These are phyloP conservation scores for Dissoconium aciculare DNA, from an alignment of 2,329 filamentous ascomycete genomes.

Conservation along the genomic window DNA sequence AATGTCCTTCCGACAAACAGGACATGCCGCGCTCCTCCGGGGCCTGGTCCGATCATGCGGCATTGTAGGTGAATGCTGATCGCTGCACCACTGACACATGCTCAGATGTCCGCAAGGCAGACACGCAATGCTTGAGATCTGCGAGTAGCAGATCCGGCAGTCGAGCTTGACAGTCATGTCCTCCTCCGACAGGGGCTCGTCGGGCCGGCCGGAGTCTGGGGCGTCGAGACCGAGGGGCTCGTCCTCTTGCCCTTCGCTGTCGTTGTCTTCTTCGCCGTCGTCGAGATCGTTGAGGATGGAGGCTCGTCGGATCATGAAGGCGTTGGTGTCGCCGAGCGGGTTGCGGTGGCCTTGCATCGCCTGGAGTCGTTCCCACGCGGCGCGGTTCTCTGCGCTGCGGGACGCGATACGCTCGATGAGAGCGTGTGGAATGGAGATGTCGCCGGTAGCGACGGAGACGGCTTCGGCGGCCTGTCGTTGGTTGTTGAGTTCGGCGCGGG, in stretches of 20 bases:
- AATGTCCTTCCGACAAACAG: conserved; percentile 33
- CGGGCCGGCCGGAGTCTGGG: conserved; percentile 31
- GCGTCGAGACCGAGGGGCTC: conserved; percentile 29
- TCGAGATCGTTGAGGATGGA: conserved; percentile 6
- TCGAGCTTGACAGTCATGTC: conserved; percentile 37
- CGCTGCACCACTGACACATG: conserved; percentile 42
- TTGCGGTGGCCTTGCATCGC: conserved; percentile 4
- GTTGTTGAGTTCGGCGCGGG: conserved; percentile 17
- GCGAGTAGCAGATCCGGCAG: conserved; percentile 39
- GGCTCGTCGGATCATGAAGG: conserved; percentile 3
- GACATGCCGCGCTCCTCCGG: conserved; percentile 26
- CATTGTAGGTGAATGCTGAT: conserved; percentile 33
- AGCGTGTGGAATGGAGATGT: conserved; percentile 15
- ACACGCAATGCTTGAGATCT: conserved; percentile 37
- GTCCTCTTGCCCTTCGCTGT: too few species aligned
- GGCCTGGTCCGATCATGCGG: conserved; percentile 28
- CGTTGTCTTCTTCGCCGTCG: conserved; percentile 14
- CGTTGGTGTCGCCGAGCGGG: neutral
- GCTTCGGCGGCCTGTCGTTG: conserved; percentile 15
- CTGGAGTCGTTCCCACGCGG: conserved; percentile 15
- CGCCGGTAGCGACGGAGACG: conserved; percentile 17
- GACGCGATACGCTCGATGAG: conserved; percentile 15
- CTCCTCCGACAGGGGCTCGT: conserved; percentile 31
- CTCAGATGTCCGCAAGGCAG: conserved; percentile 41
- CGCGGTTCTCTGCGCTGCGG: conserved; percentile 16